These are phyloP conservation scores for Oryza brachyantha DNA, from an alignment of 176 grass and related monocot species.

Conservation along the genomic window DNA sequence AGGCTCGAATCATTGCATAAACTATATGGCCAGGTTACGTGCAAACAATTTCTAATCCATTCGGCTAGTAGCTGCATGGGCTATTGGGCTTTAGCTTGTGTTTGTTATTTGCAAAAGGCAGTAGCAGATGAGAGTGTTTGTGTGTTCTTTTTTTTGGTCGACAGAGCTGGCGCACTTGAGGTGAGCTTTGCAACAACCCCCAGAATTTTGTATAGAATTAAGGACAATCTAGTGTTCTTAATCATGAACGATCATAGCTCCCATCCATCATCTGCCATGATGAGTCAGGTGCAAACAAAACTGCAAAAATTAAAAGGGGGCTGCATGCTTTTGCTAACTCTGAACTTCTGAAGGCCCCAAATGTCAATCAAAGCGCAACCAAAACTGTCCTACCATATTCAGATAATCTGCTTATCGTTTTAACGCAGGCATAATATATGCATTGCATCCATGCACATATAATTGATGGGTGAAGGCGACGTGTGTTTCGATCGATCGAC, in stretches of 20 bases:
- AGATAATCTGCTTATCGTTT: neutral
- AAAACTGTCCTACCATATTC: slow-evolving; percentile 8
- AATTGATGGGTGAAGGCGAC: neutral
- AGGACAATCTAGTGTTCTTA: slow-evolving; percentile 40
- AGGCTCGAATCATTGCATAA: slow-evolving; percentile 5
- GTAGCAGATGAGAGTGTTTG: neutral
- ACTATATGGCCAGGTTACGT: slow-evolving; percentile 41
- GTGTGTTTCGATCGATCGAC: neutral
- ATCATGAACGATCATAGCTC: slow-evolving; percentile 33
- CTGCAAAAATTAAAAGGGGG: neutral
- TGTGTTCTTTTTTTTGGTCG: neutral
- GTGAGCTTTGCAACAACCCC: slow-evolving; percentile 39
- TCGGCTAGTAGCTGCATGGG: neutral
- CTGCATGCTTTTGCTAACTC: neutral
- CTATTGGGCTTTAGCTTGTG: slow-evolving; percentile 9
- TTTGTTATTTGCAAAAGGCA: neutral
- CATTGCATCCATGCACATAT: neutral
- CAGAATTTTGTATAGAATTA: neutral
- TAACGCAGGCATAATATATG: neutral
- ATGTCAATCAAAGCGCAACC: neutral
- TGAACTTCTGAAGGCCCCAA: neutral
- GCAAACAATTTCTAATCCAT: slow-evolving; percentile 24
- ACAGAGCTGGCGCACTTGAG: slow-evolving; percentile 49
- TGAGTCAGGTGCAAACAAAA: neutral
- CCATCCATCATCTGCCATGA: neutral